Conservation (phyloP, 805 yeast genomes). For the Yarrowia divulgata region DNA sequence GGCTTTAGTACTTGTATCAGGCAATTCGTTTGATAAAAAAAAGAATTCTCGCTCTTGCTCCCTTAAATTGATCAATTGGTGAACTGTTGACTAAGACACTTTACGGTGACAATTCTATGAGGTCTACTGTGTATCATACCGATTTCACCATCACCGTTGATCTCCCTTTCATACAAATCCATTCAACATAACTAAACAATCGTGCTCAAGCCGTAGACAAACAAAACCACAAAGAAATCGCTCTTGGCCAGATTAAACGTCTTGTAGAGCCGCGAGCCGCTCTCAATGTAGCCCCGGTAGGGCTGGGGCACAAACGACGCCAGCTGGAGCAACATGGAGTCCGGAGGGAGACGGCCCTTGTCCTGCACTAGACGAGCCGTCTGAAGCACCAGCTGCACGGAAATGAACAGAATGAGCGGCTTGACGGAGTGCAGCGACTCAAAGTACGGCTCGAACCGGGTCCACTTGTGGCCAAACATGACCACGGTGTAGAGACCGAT, state of each 20-base stretch:
- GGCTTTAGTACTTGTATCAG: too few species aligned
- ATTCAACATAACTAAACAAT: not conserved
- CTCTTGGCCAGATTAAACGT: conserved; percentile 19
- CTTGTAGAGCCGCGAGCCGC: conserved; percentile 36
- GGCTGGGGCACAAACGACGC: conserved; percentile 36
- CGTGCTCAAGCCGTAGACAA: conserved; percentile 22
- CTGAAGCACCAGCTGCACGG: conserved; percentile 30
- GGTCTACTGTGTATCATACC: too few species aligned
- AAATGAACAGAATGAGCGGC: conserved; percentile 26
- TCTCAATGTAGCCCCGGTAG: conserved; percentile 34
- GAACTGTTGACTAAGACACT: too few species aligned
- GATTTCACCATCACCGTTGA: not conserved
- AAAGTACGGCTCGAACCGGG: not conserved
- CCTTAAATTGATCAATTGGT: too few species aligned
- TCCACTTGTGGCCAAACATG: conserved; percentile 1
- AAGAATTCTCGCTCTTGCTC: too few species aligned
- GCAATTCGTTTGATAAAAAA: too few species aligned
- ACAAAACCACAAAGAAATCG: conserved; percentile 13
- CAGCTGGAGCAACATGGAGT: conserved; percentile 17
- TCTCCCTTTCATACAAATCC: not conserved
- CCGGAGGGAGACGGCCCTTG: conserved; percentile 31
- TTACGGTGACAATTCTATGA: too few species aligned
- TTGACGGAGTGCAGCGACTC: conserved; percentile 10
- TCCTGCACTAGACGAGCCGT: conserved; percentile 28
- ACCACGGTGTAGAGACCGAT: conserved; percentile 22